Evolutionary conservation across 805 yeast genomes (phyloP).

Genomic region (Metschnikowia picachoensis): DNA sequence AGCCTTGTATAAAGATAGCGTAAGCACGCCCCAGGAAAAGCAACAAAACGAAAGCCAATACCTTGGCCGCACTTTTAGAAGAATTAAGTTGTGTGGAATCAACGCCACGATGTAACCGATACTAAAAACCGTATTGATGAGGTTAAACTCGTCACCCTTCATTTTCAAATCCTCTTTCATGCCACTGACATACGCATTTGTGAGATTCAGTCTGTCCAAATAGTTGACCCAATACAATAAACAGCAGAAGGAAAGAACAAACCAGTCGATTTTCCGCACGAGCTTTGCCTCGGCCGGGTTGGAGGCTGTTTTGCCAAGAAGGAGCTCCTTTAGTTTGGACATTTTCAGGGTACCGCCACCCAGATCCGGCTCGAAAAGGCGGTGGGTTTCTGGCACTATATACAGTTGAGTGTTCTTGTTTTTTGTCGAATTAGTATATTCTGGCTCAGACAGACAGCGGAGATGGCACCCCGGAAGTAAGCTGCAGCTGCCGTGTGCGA

Average conservation of each 20-base stretch:
- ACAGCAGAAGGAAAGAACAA: constrained; percentile 39
- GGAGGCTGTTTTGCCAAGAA: constrained; percentile 1
- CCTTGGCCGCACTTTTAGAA: constrained; percentile 51
- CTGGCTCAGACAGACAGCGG: no score
- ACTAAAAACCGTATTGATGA: constrained; percentile 53
- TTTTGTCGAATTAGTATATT: no score
- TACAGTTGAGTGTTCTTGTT: no score
- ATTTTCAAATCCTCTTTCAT: constrained; percentile 54
- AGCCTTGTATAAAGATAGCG: constrained; percentile 49
- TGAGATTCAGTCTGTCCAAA: constrained; percentile 53
- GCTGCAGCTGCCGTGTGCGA: neutral
- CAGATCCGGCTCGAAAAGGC: no score
- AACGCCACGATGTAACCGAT: constrained; percentile 60
- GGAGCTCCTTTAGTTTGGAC: constrained; percentile 1
- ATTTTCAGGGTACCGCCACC: neutral
- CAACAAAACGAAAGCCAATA: constrained; percentile 54
- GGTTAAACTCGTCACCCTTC: constrained; percentile 46
- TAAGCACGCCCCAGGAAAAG: constrained; percentile 53
- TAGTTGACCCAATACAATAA: constrained; percentile 48
- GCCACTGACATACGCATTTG: constrained; percentile 64
- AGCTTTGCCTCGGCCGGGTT: constrained; percentile 13
- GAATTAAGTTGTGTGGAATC: constrained; percentile 56
- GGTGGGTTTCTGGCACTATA: no score
- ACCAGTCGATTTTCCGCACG: constrained; percentile 37
- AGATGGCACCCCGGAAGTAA: neutral